Conservation (phyloP, 306 rosid species). For the Prunus kanzakura region DNA sequence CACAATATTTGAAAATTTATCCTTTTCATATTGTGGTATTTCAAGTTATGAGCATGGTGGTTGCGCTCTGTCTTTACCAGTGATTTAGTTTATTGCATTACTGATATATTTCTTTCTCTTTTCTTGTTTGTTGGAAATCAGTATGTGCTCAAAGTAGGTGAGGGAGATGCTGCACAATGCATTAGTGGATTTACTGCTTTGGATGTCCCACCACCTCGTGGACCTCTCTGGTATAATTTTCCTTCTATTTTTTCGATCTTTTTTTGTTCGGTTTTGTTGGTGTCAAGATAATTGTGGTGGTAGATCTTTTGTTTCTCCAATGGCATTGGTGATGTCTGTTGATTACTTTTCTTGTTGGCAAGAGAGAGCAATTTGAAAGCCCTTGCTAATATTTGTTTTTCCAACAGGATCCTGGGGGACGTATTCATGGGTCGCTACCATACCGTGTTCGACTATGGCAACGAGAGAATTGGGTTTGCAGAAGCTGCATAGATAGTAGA, state of each 20-base stretch:
- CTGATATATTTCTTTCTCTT: neutral
- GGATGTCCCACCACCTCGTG: constrained; percentile 67
- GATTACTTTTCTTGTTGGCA: neutral
- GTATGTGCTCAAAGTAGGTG: constrained; percentile 59
- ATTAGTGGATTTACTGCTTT: constrained; percentile 60
- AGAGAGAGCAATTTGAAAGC: neutral
- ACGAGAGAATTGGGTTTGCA: constrained; percentile 57
- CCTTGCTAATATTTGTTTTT: neutral
- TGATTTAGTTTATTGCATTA: neutral
- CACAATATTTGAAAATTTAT: neutral
- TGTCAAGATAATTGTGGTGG: neutral
- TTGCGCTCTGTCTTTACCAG: neutral
- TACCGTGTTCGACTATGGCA: constrained; percentile 64
- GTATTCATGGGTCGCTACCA: constrained; percentile 75
- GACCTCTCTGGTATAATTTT: constrained; percentile 59
- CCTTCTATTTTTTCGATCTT: neutral
- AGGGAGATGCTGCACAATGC: constrained; percentile 59
- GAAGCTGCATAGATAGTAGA: constrained; percentile 51
- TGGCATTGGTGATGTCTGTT: neutral
- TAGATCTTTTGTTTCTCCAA: neutral
- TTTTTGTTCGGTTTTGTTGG: neutral
- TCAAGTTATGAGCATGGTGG: neutral
- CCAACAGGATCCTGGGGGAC: constrained; percentile 67
- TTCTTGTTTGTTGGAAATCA: constrained; percentile 17
- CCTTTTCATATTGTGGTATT: neutral